Base-by-base conservation (phyloP, 1,139 yeast genomes). In the Kurtzmaniella natalensis region DNA sequence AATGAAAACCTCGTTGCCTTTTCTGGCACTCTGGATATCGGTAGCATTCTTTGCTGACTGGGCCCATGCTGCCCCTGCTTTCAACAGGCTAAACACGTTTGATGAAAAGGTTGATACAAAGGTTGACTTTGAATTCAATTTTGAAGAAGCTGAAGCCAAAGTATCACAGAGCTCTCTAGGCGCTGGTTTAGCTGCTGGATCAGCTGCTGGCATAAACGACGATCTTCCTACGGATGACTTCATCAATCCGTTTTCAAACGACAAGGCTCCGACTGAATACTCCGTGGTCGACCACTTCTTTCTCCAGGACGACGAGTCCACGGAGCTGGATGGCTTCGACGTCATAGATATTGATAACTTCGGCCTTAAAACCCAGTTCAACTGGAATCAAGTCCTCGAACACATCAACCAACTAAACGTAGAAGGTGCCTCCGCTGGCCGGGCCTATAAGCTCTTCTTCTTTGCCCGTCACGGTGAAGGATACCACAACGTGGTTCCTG, bases 391-490 rank as follows among this genome's bases (percentile, higher is more conserved):
- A 13, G 32, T 35, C 4, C 4, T 35, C 7, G 25, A 32, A 3
- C 25, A 31, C 13, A 30, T 35, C 15, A 18, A 28, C 4, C 16
- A 18, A 4, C 28, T 14, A 18, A 35, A 35, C 22, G 11, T 11
- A 4, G 21, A 32, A 17, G 15, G 18, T 7, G 33, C 18, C 8
- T 7, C 18, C 20, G n/a, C 23, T 5, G 33, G 33, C 10, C 28
- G 28, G 11, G 24, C 36, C 3, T 47, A 49, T 32, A 65, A 64
- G 37, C 44, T 65, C n/a, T 42, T 66, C 11, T 60, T 60, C 24
- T 42, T 62, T 10, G 70, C 62, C 30, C 53, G 72, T 41, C 72
- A 66, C 37, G 70, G 69, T 6, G 61, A 64, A 45, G 72, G 70
- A 1, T 61, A 44, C 41, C 72, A 66, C 38, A 66, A 66, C 36